These are phyloP conservation scores for Penicillium hesseltinei DNA, from an alignment of 2,329 filamentous ascomycete genomes.

Conservation along the genomic window DNA sequence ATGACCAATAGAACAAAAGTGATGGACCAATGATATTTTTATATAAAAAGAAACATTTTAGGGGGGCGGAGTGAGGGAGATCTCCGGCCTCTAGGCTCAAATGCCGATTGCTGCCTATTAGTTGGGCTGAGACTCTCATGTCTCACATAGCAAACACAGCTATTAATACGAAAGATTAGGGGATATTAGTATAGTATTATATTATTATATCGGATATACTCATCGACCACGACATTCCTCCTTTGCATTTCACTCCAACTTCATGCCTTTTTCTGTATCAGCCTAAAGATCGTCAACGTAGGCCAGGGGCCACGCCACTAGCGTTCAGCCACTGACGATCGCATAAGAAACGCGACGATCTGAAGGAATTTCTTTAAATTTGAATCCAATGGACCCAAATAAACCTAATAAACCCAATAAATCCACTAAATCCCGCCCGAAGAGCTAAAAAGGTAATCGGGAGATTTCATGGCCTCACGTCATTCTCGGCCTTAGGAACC, in stretches of 20 bases:
- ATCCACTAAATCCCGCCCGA: background rate
- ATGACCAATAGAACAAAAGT: background rate
- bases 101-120: background rate
- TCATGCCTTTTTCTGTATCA: background rate
- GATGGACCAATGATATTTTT: constrained; percentile 15
- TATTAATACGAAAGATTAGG: too few relatives aligned
- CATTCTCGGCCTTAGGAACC: constrained; percentile 4
- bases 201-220: too few relatives aligned
- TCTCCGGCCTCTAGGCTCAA: background rate
- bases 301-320: constrained; percentile 13
- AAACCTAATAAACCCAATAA: too few relatives aligned
- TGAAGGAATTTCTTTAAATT: background rate
- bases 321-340: constrained; percentile 27
- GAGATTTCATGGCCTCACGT: constrained; percentile 6
- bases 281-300: constrained; percentile 14
- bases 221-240: background rate
- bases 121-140: too few relatives aligned
- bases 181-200: too few relatives aligned
- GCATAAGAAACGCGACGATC: constrained; percentile 8
- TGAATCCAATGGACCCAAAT: background rate
- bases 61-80: background rate
- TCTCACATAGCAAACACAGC: too few relatives aligned
- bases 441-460: background rate
- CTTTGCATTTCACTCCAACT: background rate
- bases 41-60: too few relatives aligned